Conservation (phyloP, 768 basidiomycete species). For the Exsudoporus frostii region DNA sequence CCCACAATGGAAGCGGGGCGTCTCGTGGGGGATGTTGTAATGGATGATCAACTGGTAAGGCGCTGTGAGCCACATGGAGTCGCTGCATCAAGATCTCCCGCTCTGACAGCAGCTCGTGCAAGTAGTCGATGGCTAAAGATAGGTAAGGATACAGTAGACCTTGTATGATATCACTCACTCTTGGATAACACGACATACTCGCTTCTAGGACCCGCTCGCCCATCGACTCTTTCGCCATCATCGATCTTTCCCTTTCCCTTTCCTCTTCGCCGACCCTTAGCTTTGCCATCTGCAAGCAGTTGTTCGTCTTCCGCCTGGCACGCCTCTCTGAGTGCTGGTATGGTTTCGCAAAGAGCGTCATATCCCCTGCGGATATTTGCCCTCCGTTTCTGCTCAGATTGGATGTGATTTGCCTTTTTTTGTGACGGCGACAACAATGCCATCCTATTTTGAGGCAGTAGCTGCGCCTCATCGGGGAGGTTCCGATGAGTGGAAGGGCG, state of each 20-base stretch:
- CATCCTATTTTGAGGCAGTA: constrained; percentile 8
- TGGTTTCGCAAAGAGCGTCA: constrained; percentile 79
- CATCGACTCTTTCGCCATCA: constrained; percentile 68
- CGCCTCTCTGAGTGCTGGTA: constrained; percentile 79
- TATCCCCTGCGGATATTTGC: constrained; percentile 89
- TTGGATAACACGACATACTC: constrained; percentile 88
- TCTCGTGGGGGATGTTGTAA: constrained; percentile 36
- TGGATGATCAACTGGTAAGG: constrained; percentile 61
- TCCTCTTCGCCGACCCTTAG: constrained; percentile 36
- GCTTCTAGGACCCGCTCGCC: constrained; percentile 84
- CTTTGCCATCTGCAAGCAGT: constrained; percentile 31
- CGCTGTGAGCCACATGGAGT: constrained; percentile 54
- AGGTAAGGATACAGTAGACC: constrained; percentile 2
- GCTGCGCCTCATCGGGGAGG: constrained; percentile 10
- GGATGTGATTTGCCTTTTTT: constrained; percentile 93
- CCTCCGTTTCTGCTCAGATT: constrained; percentile 90
- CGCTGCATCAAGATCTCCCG: constrained; percentile 56
- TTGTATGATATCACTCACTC: constrained; percentile 48
- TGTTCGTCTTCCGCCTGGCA: constrained; percentile 72
- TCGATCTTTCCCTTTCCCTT: constrained; percentile 39
- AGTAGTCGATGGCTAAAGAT: constrained; percentile 77
- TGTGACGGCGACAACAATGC: constrained; percentile 72
- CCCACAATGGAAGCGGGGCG: constrained; percentile 57
- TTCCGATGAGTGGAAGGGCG: constrained; percentile 20
- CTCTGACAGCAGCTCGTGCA: constrained; percentile 62